These are phyloP conservation scores for Hyparrhenia diplandra DNA, from an alignment of 176 grass and related monocot species.

Conservation along the genomic window DNA sequence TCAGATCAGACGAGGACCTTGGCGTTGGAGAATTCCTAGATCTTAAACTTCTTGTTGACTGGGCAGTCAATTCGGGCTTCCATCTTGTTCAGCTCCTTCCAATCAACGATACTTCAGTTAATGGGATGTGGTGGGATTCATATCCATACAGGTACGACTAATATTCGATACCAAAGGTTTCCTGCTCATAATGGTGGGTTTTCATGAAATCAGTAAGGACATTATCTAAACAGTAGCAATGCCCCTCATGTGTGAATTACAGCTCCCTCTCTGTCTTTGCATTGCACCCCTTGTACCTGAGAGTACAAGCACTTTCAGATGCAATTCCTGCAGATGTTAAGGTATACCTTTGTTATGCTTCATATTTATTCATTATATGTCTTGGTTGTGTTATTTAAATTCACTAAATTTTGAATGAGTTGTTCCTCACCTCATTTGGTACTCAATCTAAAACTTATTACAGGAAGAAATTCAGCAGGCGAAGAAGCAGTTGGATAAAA, in stretches of 20 bases:
- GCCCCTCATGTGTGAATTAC: constrained; percentile 30
- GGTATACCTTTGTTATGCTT: constrained; percentile 41
- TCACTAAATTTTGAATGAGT: constrained; percentile 7
- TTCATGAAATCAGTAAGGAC: constrained; percentile 1
- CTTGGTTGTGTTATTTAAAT: constrained; percentile 4
- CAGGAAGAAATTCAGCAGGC: constrained; percentile 76
- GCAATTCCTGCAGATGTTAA: constrained; percentile 75
- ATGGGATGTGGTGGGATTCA: constrained; percentile 99
- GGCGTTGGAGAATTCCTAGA: constrained; percentile 99
- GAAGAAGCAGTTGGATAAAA: constrained; percentile 73
- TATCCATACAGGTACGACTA: constrained; percentile 84
- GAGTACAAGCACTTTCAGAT: constrained; percentile 87
- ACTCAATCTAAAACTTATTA: neutral
- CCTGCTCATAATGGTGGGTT: neutral
- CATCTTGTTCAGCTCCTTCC: constrained; percentile 97
- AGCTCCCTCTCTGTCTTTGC: constrained; percentile 98
- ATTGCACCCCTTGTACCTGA: constrained; percentile 88
- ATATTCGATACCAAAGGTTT: constrained; percentile 17
- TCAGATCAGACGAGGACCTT: constrained; percentile 80
- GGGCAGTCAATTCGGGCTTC: constrained; percentile 87
- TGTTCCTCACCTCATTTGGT: constrained; percentile 2
- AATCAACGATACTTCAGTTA: constrained; percentile 92
- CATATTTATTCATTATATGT: neutral
- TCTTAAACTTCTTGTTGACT: constrained; percentile 95
- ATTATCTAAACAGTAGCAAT: constrained; percentile 13